phyloP scores from a whole-genome alignment of 345 rosid genomes.

The Trapa incisa region DNA sequence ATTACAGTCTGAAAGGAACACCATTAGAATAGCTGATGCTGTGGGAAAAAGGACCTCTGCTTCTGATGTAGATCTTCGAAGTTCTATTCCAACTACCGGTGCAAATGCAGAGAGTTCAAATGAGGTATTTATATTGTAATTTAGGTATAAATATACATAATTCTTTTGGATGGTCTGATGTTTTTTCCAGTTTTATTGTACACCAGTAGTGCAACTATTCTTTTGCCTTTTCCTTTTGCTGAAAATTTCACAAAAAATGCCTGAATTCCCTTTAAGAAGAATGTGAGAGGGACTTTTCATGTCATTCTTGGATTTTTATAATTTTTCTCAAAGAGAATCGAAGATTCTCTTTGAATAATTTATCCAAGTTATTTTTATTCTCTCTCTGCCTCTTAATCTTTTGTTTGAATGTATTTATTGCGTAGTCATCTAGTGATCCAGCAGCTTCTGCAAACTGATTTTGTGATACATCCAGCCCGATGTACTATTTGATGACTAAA shows the following conservation, averaged over 20 bases:
- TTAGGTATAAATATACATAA: not conserved
- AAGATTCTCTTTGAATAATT: not conserved
- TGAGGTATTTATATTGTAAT: conserved; percentile 12
- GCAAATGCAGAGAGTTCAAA: not conserved
- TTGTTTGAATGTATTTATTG: not conserved
- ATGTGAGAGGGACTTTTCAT: not conserved
- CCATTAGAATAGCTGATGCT: conserved; percentile 16
- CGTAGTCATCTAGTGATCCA: not conserved
- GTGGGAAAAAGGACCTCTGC: conserved; percentile 16
- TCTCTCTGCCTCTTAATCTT: not conserved
- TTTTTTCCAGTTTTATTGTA: not conserved
- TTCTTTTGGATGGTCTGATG: not conserved
- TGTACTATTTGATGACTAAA: not conserved
- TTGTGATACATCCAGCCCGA: not conserved
- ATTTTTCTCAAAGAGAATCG: not conserved
- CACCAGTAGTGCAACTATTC: not conserved
- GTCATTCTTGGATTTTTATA: no score
- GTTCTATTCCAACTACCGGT: not conserved
- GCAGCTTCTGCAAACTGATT: not conserved
- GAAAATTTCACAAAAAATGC: not conserved
- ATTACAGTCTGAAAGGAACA: conserved; percentile 17
- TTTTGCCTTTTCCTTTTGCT: not conserved
- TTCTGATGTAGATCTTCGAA: not conserved
- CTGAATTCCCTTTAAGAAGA: not conserved
- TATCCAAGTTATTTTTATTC: not conserved